Evolutionary conservation across 108 stramenopile genomes (phyloP).

Genomic region (Pinguiococcus pyrenoidosus): DNA sequence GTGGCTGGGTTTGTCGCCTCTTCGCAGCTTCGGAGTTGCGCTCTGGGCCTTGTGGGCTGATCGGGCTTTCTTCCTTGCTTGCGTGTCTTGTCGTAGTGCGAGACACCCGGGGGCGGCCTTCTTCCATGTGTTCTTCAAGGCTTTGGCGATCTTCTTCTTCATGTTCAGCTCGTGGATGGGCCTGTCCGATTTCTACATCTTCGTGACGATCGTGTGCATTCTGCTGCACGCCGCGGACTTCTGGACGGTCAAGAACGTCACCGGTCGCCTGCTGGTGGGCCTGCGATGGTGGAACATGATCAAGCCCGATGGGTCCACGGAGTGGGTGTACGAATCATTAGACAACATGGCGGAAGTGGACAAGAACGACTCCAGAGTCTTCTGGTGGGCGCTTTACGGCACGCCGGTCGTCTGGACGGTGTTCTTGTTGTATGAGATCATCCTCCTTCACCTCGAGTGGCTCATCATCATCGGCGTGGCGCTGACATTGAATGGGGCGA

Average conservation of each 20-base stretch:
- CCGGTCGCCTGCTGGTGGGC: constrained; percentile 59
- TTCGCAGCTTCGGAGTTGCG: too few relatives aligned
- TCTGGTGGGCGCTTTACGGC: constrained; percentile 79
- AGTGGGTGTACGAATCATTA: constrained; percentile 78
- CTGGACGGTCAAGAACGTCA: constrained; percentile 70
- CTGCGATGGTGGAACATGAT: constrained; percentile 95
- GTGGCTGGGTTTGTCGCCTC: too few relatives aligned
- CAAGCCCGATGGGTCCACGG: constrained; percentile 46
- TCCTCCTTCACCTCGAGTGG: constrained; percentile 67
- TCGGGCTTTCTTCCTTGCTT: too few relatives aligned
- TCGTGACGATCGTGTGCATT: constrained; percentile 74
- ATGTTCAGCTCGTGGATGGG: constrained; percentile 55
- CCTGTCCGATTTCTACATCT: constrained; percentile 68
- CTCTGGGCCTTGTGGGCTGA: too few relatives aligned
- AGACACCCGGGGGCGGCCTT: constrained; percentile 72
- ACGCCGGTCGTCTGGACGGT: constrained; percentile 66
- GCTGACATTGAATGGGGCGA: constrained; percentile 56
- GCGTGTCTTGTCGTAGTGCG: too few relatives aligned
- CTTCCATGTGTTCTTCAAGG: constrained; percentile 85
- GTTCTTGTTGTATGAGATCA: constrained; percentile 52
- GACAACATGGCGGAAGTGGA: constrained; percentile 39
- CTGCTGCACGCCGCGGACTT: constrained; percentile 84
- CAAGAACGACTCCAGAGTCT: constrained; percentile 61
- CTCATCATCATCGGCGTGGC: constrained; percentile 67
- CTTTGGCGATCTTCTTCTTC: constrained; percentile 60